Evolutionary conservation across 2,329 filamentous ascomycete genomes (phyloP).

Genomic region (Talaromyces sp.): DNA sequence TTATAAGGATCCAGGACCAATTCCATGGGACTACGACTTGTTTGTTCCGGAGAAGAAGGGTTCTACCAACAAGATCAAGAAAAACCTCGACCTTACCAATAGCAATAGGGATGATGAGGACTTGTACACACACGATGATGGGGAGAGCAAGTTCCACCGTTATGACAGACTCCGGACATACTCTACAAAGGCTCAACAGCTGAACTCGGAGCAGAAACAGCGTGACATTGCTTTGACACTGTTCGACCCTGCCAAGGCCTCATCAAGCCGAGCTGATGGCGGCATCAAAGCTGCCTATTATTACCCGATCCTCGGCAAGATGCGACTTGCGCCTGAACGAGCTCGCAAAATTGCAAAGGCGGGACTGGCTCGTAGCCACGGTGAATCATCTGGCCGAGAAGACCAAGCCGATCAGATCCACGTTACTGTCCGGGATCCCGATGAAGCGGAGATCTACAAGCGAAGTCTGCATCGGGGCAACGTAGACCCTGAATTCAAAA

Average conservation of each 20-base stretch:
- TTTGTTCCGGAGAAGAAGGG: slow-evolving; percentile 55
- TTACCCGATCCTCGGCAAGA: slow-evolving; percentile 60
- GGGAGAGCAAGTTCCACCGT: slow-evolving; percentile 50
- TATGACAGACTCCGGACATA: slow-evolving; percentile 61
- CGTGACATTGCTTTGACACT: slow-evolving; percentile 60
- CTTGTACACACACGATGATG: slow-evolving; percentile 49
- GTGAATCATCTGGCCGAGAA: slow-evolving; percentile 36
- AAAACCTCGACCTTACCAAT: slow-evolving; percentile 56
- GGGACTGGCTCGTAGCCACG: slow-evolving; percentile 40
- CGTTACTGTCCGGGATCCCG: slow-evolving; percentile 51
- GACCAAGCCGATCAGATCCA: slow-evolving; percentile 56
- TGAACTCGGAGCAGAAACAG: slow-evolving; percentile 53
- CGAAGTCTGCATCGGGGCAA: slow-evolving; percentile 46
- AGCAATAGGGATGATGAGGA: slow-evolving; percentile 54
- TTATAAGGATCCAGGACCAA: slow-evolving; percentile 53
- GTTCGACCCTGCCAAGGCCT: slow-evolving; percentile 49
- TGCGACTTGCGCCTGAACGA: slow-evolving; percentile 54
- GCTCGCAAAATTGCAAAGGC: slow-evolving; percentile 45
- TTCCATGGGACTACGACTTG: slow-evolving; percentile 60
- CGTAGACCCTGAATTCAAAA: slow-evolving; percentile 47
- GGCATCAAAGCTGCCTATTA: slow-evolving; percentile 60
- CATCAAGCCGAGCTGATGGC: slow-evolving; percentile 24
- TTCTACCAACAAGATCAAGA: slow-evolving; percentile 52
- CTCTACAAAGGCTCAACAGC: slow-evolving; percentile 56
- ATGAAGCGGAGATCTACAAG: slow-evolving; percentile 50